Conservation (phyloP, 768 basidiomycete species). For the Mycena polygramma region DNA sequence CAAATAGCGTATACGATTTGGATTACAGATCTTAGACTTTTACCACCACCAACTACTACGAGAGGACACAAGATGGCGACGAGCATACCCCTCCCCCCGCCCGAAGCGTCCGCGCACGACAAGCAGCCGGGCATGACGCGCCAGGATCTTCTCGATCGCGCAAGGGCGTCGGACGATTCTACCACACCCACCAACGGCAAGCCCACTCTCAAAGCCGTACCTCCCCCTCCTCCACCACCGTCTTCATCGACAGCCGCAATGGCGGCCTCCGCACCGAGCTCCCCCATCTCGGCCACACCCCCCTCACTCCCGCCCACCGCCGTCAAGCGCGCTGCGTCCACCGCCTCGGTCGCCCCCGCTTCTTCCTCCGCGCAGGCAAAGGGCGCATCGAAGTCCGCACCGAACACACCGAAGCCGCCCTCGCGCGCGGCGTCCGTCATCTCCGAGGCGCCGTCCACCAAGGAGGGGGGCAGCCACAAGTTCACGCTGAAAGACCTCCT, state of each 20-base stretch:
- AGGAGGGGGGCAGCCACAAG: conserved; percentile 64
- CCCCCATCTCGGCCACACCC: neutral
- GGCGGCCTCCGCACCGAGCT: conserved; percentile 3
- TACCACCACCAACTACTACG: neutral
- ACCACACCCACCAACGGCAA: neutral
- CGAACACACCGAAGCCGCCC: conserved; percentile 4
- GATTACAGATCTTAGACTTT: neutral
- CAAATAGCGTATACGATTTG: neutral
- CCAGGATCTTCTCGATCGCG: conserved; percentile 27
- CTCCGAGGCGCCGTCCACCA: conserved; percentile 53
- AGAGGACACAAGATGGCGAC: neutral
- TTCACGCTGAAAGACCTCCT: conserved; percentile 90
- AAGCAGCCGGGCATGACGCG: conserved; percentile 35
- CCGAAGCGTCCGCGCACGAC: conserved; percentile 28
- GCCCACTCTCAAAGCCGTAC: no score
- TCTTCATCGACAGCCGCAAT: no score
- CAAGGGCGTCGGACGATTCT: neutral
- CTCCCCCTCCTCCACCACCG: no score
- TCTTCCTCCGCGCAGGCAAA: neutral
- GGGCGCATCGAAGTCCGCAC: conserved; percentile 10
- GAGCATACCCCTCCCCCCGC: conserved; percentile 35
- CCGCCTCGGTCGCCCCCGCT: neutral
- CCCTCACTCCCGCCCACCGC: neutral
- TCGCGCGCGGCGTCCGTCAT: conserved; percentile 55
- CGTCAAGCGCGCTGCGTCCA: conserved; percentile 19